A percentile compares a stretch with the other conserved stretches of the same genome.
phyloP scores from a whole-genome alignment of 306 rosid species.

The Cicer cuneatum region DNA sequence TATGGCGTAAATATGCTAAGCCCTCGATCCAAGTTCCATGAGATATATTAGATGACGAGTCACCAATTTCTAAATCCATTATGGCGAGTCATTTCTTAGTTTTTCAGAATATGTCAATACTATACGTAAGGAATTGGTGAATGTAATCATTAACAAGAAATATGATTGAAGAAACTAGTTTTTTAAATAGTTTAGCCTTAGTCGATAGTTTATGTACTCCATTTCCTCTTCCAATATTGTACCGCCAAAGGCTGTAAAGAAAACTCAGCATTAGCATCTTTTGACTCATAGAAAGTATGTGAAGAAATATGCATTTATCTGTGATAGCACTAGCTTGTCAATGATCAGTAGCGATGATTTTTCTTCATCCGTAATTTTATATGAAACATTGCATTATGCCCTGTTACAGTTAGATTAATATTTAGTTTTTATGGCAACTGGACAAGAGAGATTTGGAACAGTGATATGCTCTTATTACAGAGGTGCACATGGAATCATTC shows the following conservation, averaged over 20 bases:
- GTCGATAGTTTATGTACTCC: too few species aligned
- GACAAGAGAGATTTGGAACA: conserved; percentile 97
- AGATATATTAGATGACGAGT: too few species aligned
- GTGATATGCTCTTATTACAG: conserved; percentile 90
- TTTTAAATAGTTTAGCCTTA: too few species aligned
- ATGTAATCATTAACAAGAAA: too few species aligned
- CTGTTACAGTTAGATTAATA: conserved; percentile 7
- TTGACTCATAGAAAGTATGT: neutral
- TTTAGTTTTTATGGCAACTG: conserved; percentile 65
- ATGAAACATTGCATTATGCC: conserved; percentile 36
- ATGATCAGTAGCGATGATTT: neutral
- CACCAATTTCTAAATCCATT: too few species aligned
- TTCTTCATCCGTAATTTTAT: neutral
- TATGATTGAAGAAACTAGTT: too few species aligned
- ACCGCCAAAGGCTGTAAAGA: neutral
- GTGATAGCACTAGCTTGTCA: neutral
- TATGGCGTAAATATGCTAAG: too few species aligned
- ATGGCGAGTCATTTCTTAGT: too few species aligned
- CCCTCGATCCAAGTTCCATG: too few species aligned
- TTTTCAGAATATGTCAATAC: too few species aligned
- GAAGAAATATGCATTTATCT: neutral
- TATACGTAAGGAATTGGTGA: too few species aligned
- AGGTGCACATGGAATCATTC: conserved; percentile 95
- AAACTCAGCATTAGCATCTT: neutral
- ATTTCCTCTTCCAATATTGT: too few species aligned